Base-by-base conservation (phyloP, 371 early-diverging fungal genomes). In the Massospora cicadina region DNA sequence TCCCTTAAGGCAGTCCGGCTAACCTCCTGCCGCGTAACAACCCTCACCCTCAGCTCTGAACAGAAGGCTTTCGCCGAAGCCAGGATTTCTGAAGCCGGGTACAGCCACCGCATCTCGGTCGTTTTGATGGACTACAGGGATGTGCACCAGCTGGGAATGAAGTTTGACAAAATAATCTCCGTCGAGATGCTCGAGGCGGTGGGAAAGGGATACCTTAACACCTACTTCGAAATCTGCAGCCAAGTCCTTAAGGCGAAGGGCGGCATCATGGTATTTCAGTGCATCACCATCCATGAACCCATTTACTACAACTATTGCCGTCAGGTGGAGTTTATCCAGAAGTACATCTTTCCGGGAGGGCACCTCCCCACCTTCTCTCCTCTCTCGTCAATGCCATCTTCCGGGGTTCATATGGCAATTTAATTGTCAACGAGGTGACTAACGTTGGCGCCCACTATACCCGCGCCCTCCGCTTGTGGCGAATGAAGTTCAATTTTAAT, bases 171-270 rank as follows among this genome's bases (percentile, higher is more conserved):
- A 64, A 82, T 86, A 58, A 72, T 86, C 13, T 76, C 82, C 2
- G 71, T 82, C 12, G 87, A 86, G 70, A 86, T 86, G 87, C 69
- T 86, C 27, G 87, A 86, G 71, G 85, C 84, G 33, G 87, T 86
- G 30, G 87, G 87, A 0, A 71, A 73, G 26, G 78, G 83, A 65
- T 84, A 77, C 68, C 67, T 85, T 56, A 65, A 76, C 23, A 70
- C 73, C 17, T 86, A 79, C 70, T 86, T 86, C 70, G 68, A 71
- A 54, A 69, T 70, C 33, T 78, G 78, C 70, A 68, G 83, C 69
- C 58, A 61, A 54, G 70, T 85, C 28, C 68, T 86, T 55, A 70
- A 82, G 58, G 72, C 74, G 55, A 60, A 71, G 2, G 69, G 68
- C 64, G 85, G 84, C 17, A 66, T 78, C 28, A 61, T 83, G 65